Conservation (phyloP, 1,284 basidiomycete species). For the Cronartium quercuum region DNA sequence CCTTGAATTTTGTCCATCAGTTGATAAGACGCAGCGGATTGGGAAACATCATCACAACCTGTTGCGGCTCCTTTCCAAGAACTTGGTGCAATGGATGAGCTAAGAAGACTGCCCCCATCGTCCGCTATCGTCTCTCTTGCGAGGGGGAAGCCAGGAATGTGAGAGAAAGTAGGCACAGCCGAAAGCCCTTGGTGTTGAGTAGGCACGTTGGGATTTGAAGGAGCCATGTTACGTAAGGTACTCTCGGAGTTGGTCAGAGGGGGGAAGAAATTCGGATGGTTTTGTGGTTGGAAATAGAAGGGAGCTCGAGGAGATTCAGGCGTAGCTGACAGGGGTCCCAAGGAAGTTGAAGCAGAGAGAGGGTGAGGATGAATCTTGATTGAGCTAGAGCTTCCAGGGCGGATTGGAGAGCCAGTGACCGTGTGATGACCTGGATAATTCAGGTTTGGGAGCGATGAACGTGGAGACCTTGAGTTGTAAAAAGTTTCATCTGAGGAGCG, state of each 20-base stretch:
- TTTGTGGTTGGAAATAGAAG: constrained; percentile 10
- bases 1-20: constrained; percentile 17
- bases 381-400: background rate
- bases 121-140: constrained; percentile 29
- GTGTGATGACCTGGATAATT: background rate
- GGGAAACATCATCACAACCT: background rate
- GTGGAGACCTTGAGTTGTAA: background rate
- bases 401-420: background rate
- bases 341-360: background rate
- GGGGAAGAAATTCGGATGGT: background rate
- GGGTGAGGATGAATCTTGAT: background rate
- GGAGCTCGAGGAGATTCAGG: constrained; percentile 24
- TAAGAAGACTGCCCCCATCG: constrained; percentile 28
- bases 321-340: background rate
- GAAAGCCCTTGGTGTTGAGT: constrained; percentile 7
- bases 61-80: background rate
- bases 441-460: background rate
- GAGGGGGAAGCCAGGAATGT: constrained; percentile 34
- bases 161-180: constrained; percentile 22
- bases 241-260: constrained; percentile 21
- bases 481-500: background rate
- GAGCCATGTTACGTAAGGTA: constrained; percentile 7
- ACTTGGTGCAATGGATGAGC: constrained; percentile 8
- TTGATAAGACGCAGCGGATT: constrained; percentile 2
- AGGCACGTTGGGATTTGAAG: background rate